phyloP scores from a whole-genome alignment of 331 rosid species.

The Cydonia oblonga region DNA sequence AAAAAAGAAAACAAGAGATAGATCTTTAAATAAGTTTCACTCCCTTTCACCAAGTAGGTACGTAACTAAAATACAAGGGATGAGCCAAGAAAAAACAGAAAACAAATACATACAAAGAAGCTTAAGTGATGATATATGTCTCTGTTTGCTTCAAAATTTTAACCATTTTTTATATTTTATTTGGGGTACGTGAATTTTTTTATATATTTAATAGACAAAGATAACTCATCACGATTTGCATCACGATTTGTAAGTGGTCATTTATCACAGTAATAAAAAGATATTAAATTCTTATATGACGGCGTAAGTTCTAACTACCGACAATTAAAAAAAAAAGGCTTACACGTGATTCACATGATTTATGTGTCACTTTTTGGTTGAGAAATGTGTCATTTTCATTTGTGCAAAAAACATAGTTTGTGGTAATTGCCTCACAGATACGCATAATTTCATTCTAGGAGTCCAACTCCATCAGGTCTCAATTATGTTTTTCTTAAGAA shows the following conservation, averaged over 20 bases:
- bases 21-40: neutral
- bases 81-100: neutral
- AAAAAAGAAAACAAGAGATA: neutral
- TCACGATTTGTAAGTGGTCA: too few relatives aligned
- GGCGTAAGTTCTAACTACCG: rapidly evolving
- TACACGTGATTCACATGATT: too few relatives aligned
- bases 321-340: too few relatives aligned
- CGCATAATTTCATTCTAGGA: too few relatives aligned
- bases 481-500: too few relatives aligned
- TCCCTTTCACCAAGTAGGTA: neutral
- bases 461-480: neutral
- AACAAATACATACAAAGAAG: neutral
- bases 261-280: rapidly evolving
- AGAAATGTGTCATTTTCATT: neutral
- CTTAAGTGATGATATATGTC: neutral
- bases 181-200: neutral
- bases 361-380: neutral
- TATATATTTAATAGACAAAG: neutral
- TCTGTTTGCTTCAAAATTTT: neutral
- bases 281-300: rapidly evolving
- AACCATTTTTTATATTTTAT: neutral
- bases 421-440: too few relatives aligned
- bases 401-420: neutral
- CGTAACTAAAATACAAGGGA: neutral
- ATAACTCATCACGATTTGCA: neutral